Evolutionary conservation across 176 grass and related monocot species (phyloP).

Genomic region (Oryza nivara): DNA sequence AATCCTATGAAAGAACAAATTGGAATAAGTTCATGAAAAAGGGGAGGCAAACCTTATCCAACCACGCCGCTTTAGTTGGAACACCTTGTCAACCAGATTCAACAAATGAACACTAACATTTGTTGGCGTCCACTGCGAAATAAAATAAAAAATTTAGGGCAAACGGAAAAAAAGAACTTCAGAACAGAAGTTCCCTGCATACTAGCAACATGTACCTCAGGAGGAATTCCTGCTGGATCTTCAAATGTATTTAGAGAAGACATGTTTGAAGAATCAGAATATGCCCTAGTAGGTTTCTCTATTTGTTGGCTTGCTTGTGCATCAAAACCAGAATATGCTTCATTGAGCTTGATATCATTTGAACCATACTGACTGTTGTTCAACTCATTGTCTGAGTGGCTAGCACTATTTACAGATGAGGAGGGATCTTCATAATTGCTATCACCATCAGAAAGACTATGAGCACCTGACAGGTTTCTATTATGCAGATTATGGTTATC

Average conservation of each 20-base stretch:
- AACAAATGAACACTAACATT: constrained; percentile 90
- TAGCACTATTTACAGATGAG: constrained; percentile 58
- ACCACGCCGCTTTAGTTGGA: constrained; percentile 87
- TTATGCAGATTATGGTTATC: constrained; percentile 54
- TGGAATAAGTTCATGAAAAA: constrained; percentile 36
- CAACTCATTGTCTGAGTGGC: constrained; percentile 90
- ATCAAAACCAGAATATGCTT: constrained; percentile 48
- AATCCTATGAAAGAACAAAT: constrained; percentile 23
- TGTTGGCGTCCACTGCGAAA: constrained; percentile 87
- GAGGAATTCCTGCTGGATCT: constrained; percentile 72
- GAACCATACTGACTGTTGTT: constrained; percentile 63
- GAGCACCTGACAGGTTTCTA: constrained; percentile 54
- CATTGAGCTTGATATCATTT: constrained; percentile 51
- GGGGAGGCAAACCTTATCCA: constrained; percentile 76
- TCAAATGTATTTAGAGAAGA: constrained; percentile 58
- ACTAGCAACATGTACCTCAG: constrained; percentile 63
- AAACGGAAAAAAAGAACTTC: neutral
- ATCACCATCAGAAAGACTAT: constrained; percentile 91
- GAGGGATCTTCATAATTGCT: constrained; percentile 63
- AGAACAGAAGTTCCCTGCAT: constrained; percentile 10
- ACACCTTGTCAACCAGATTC: constrained; percentile 95
- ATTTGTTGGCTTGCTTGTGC: constrained; percentile 45
- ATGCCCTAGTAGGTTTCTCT: constrained; percentile 43
- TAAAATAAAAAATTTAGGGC: constrained; percentile 29
- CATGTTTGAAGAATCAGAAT: constrained; percentile 62